A percentile compares a stretch with the other conserved stretches of the same genome.
phyloP scores from a whole-genome alignment of 345 rosid species.

The Murraya paniculata region DNA sequence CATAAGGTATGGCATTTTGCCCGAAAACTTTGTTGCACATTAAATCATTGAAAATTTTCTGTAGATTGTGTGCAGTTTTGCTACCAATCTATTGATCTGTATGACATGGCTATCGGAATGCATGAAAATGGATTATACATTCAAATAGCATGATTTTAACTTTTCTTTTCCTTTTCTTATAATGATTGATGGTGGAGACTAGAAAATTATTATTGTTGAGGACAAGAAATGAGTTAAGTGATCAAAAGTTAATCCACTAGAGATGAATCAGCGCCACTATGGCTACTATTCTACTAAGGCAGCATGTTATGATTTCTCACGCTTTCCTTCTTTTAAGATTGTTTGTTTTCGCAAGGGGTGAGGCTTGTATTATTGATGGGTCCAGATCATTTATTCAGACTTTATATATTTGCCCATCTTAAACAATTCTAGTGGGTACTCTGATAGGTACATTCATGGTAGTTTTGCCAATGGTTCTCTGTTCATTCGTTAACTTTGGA shows the following conservation, averaged over 20 bases:
- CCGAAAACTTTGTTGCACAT: neutral
- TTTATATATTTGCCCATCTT: neutral
- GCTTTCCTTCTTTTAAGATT: neutral
- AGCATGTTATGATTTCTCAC: neutral
- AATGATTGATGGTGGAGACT: constrained; percentile 1
- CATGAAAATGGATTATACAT: neutral
- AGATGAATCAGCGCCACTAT: neutral
- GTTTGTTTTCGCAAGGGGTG: neutral
- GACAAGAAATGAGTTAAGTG: neutral
- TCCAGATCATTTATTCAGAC: constrained; percentile 12
- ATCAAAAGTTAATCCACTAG: constrained; percentile 5
- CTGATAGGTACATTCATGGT: constrained; percentile 6
- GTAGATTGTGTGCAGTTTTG: neutral
- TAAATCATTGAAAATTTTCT: neutral
- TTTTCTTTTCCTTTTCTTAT: neutral
- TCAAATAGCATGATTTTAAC: too few species aligned
- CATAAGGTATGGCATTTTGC: neutral
- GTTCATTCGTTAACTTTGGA: constrained; percentile 29
- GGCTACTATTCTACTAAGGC: neutral
- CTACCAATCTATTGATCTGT: neutral
- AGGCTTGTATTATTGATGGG: constrained; percentile 14
- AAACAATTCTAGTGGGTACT: constrained; percentile 5
- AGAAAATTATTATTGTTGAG: neutral
- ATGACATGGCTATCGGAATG: neutral
- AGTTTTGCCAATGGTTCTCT: neutral